Conservation (phyloP, 1,284 basidiomycete genomes). For the Ganoderma lingzhi region DNA sequence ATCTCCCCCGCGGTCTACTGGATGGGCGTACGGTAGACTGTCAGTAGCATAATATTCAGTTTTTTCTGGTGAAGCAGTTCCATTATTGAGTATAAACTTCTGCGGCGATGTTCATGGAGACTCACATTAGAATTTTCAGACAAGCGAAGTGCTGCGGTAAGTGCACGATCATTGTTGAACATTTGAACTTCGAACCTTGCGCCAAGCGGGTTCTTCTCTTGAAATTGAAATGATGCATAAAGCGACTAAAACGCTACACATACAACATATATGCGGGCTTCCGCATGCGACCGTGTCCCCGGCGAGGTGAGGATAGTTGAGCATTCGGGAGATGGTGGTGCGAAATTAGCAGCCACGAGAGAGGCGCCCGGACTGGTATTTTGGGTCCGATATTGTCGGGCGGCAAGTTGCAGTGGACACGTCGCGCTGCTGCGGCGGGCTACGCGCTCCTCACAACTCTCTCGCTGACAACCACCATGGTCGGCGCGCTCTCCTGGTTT, state of each 20-base stretch:
- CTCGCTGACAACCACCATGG: slow-evolving; percentile 32
- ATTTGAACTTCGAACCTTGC: background rate
- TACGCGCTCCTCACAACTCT: slow-evolving; percentile 22
- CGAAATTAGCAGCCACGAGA: background rate
- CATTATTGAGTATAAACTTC: too few species aligned
- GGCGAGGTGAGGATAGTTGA: too few species aligned
- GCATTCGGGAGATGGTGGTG: background rate
- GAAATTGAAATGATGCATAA: background rate
- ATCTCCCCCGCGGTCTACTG: too few species aligned
- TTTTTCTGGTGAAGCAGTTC: background rate
- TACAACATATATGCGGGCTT: background rate
- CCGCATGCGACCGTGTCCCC: background rate
- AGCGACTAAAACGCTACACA: background rate
- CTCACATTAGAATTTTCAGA: background rate
- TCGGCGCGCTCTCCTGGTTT: slow-evolving; percentile 27
- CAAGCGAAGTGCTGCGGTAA: background rate
- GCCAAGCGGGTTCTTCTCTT: background rate
- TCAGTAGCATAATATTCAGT: background rate
- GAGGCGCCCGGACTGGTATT: background rate
- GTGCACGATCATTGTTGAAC: background rate
- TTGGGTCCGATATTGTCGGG: slow-evolving; percentile 2
- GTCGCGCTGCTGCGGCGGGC: slow-evolving; percentile 31
- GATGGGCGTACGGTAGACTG: too few species aligned
- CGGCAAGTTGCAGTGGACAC: slow-evolving; percentile 26
- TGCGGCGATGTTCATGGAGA: too few species aligned